A percentile compares a stretch with the other conserved stretches of the same genome.
phyloP scores from a whole-genome alignment of 1,284 basidiomycete species.

The Leccinum griseonigrum region DNA sequence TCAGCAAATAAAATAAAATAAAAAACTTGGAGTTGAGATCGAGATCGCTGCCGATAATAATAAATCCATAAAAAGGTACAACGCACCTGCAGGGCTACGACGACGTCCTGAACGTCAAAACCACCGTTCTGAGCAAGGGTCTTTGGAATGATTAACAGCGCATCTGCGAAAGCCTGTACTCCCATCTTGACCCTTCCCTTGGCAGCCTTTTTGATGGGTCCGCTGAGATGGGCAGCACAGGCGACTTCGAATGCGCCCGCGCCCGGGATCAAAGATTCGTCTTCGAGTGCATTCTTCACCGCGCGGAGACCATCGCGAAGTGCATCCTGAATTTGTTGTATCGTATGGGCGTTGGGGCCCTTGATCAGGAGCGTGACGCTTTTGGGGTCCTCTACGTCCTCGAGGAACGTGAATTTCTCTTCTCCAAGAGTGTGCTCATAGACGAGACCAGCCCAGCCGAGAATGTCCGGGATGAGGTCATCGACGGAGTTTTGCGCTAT shows the following conservation, averaged over 20 bases:
- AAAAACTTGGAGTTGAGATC: constrained; percentile 5
- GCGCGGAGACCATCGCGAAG: constrained; percentile 94
- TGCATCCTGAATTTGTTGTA: constrained; percentile 95
- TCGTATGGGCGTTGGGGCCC: constrained; percentile 97
- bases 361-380: constrained; percentile 97
- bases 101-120: constrained; percentile 95
- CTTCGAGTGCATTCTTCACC: constrained; percentile 97
- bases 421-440: constrained; percentile 99
- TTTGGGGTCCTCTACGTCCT: constrained; percentile 96
- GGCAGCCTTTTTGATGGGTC: constrained; percentile 79
- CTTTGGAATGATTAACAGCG: constrained; percentile 93
- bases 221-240: constrained; percentile 82
- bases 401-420: constrained; percentile 98
- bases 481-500: constrained; percentile 98
- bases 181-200: constrained; percentile 99
- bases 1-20: not conserved
- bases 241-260: constrained; percentile 98
- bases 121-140: constrained; percentile 96
- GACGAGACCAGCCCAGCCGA: constrained; percentile 97
- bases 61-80: constrained; percentile 9
- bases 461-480: constrained; percentile 86
- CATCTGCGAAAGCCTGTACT: constrained; percentile 96
- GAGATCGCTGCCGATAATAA: constrained; percentile 4
- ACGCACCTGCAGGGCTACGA: constrained; percentile 83
- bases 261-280: constrained; percentile 86